A percentile compares a stretch with the other conserved stretches of the same genome.
These are phyloP conservation scores for Filosporella fistucella DNA, from an alignment of 495 filamentous ascomycete species.

Conservation along the genomic window DNA sequence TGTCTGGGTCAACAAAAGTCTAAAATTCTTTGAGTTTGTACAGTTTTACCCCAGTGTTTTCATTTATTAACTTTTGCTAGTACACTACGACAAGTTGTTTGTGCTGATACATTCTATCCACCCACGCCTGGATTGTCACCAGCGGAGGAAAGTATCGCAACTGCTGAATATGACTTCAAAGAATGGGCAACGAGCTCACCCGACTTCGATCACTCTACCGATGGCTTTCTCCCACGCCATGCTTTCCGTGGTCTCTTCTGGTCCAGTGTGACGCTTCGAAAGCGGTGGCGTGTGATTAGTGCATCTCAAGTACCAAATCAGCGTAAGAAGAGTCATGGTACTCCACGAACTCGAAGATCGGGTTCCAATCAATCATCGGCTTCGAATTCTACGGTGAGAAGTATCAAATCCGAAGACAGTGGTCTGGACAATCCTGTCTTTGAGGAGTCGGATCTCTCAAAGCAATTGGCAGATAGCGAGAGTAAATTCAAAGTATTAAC, in stretches of 20 bases:
- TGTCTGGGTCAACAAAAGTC: constrained; percentile 14
- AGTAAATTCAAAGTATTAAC: constrained; percentile 19
- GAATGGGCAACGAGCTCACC: constrained; percentile 31
- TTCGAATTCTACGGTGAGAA: neutral
- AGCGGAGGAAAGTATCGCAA: neutral
- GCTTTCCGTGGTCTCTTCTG: constrained; percentile 51
- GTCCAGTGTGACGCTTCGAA: constrained; percentile 57
- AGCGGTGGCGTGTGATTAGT: constrained; percentile 55
- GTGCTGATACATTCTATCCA: constrained; percentile 15
- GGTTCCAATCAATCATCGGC: neutral
- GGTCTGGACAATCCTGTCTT: neutral
- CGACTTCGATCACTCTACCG: constrained; percentile 34
- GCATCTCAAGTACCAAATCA: constrained; percentile 24
- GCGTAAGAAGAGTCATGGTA: constrained; percentile 13
- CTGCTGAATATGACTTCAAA: constrained; percentile 14
- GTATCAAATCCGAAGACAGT: neutral
- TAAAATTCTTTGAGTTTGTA: too few species aligned
- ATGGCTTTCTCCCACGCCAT: constrained; percentile 40
- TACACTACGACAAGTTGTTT: constrained; percentile 12
- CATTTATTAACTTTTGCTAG: constrained; percentile 1
- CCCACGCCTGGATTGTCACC: neutral
- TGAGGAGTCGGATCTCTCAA: constrained; percentile 6
- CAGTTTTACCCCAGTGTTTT: too few species aligned
- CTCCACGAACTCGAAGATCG: constrained; percentile 8
- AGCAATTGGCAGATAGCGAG: constrained; percentile 20